Base-by-base conservation (phyloP, 192 early-diverging fungal species). In the Pilaira anomala region DNA sequence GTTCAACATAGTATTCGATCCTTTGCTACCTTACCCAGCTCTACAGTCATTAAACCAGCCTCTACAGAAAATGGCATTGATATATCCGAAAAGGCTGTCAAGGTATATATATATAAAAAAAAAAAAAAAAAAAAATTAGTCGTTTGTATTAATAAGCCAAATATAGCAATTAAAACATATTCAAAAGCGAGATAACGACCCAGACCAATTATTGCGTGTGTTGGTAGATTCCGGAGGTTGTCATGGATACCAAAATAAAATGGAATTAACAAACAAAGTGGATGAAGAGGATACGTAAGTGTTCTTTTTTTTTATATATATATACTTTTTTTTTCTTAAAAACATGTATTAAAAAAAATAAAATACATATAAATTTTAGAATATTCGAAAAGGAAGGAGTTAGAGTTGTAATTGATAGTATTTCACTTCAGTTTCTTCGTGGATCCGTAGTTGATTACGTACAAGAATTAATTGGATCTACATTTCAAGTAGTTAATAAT, bases 201-300 rank as follows among this genome's bases (percentile, higher is more conserved):
- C 66, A 1, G 42, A 76, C 13, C 78, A 80, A 40, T 62, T 79
- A 65, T 63, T 93, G 72, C 83, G 91, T 44, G 69, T 93, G 26
- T 68, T 85, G 2, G 90, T 93, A 14, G 91, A 93, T 55, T 89
- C 91, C 3, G 91, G 91, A 28, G 91, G 91, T 19, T 93, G 91
- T 74, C 91, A 93, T 55, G 91, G 91, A 41, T 93, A 89, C 69
- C 88, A 90, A 68, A 90, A 93, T 71, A 83, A 85, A 63, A 80
- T 92, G 78, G 87, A 92, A 46, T 76, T 93, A 69, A 85, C 82
- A 0, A 83, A 85, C 18, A 65, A 69, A 60, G 78, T 82, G 13
- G 81, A 87, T 41, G 78, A 81, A 16, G 85, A 91, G 63, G 91
- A 93, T 63, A 74, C 87, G 85, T 87, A 73, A 62, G 21, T 60